These are phyloP conservation scores for Cutaneotrichosporon sp. DNA, from an alignment of 1,284 basidiomycete species.

Conservation along the genomic window DNA sequence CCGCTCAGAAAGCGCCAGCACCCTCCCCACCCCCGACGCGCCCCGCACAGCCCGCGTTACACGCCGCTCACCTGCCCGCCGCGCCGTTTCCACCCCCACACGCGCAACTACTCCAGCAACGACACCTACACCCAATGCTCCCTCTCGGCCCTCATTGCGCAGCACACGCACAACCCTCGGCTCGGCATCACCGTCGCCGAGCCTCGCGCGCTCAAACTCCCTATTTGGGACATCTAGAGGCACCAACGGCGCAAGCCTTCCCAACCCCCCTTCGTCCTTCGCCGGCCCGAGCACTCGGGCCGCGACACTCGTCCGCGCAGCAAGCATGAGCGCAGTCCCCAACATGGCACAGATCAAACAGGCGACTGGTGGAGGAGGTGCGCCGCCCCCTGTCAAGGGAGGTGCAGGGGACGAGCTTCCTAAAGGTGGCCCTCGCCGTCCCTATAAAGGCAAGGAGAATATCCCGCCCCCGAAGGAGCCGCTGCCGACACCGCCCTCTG, in stretches of 20 bases:
- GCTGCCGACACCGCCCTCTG: background rate
- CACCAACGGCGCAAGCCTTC: background rate
- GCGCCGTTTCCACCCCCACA: conserved; percentile 3
- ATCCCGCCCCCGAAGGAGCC: conserved; percentile 35
- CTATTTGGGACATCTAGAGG: background rate
- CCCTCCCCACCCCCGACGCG: background rate
- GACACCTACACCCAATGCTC: background rate
- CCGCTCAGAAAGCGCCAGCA: conserved; percentile 1
- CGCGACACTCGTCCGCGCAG: conserved; percentile 8
- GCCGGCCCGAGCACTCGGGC: conserved; percentile 2
- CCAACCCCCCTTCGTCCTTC: background rate
- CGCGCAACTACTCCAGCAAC: background rate
- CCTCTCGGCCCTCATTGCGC: background rate
- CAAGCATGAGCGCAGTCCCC: conserved; percentile 26
- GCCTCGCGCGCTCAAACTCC: background rate
- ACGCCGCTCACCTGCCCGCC: conserved; percentile 4
- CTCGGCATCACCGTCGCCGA: background rate
- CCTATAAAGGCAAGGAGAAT: conserved; percentile 45
- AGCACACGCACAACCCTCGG: background rate
- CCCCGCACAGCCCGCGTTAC: background rate
- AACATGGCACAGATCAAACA: conserved; percentile 22
- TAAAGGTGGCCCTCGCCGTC: conserved; percentile 18
- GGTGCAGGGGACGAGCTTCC: conserved; percentile 20
- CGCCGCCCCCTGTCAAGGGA: conserved; percentile 14
- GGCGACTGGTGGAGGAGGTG: conserved; percentile 6